Evolutionary conservation across 1,284 basidiomycete species (phyloP).

Genomic region (Ustilago crameri): DNA sequence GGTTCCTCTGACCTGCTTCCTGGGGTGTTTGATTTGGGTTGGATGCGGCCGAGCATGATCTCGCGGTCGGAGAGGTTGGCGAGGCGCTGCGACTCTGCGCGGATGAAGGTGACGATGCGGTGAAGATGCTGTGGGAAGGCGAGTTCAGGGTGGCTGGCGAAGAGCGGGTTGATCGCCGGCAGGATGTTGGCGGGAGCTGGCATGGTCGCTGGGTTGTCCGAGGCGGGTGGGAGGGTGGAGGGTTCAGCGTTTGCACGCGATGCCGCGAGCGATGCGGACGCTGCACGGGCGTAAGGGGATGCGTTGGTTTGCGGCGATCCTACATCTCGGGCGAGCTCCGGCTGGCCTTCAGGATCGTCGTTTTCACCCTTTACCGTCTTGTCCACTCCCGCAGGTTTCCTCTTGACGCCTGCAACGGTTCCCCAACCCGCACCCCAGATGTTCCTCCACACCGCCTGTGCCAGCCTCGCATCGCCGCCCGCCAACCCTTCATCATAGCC

Average conservation of each 20-base stretch:
- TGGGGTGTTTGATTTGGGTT: conserved; percentile 11
- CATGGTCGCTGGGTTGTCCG: conserved; percentile 32
- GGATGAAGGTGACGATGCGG: conserved; percentile 79
- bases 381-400: conserved; percentile 59
- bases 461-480: conserved; percentile 71
- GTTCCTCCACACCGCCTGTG: conserved; percentile 90
- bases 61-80: conserved; percentile 79
- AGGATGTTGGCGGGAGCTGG: conserved; percentile 15
- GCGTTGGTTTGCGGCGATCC: conserved; percentile 40
- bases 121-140: conserved; percentile 75
- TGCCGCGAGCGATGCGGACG: conserved; percentile 32
- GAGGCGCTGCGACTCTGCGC: conserved; percentile 80
- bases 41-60: conserved; percentile 70
- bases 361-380: conserved; percentile 53
- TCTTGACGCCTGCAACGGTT: conserved; percentile 69
- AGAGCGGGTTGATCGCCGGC: conserved; percentile 38
- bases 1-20: conserved; percentile 22
- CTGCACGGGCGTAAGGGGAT: conserved; percentile 39
- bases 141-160: conserved; percentile 68
- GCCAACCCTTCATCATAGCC: conserved; percentile 82
- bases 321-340: conserved; percentile 70
- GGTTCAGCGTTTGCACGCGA: conserved; percentile 16
- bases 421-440: conserved; percentile 74
- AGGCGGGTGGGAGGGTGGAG: conserved; percentile 19
- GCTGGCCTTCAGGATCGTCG: conserved; percentile 66